Base-by-base conservation (phyloP, 805 yeast genomes). In the Monosporozyma servazzii region DNA sequence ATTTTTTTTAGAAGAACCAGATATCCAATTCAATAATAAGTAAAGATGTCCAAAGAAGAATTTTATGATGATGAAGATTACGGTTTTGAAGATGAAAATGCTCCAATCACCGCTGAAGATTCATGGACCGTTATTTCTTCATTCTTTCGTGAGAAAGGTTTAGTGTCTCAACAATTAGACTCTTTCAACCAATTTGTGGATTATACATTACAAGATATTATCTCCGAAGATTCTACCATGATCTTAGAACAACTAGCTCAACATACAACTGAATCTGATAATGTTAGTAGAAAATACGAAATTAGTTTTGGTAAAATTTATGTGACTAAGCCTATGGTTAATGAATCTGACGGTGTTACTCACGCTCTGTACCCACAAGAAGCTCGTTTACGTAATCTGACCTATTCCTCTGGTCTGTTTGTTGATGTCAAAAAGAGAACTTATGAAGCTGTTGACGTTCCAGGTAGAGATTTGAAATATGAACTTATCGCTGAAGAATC, bases 291-390 rank as follows among this genome's bases (percentile, higher is more conserved):
- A 72, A 81, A 97, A 58, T 95, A 89, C 64, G 97, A 91, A 71
- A 93, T 93, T 66, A 82, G 90, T n/a, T 93, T 93, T 71, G 99
- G 99, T 58, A 95, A 91, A 69, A 93, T 95, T 63, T 93, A 86
- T 71, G 82, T 93, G 59, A 89, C 98, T 25, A 86, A 90, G 63
- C 99, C 99, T 45, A 88, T 96, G 47, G 96, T 93, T 80, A 95
- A 98, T 20, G 99, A 93, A 74, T 96, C 98, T 17, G 99, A 93
- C 73, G 99, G 99, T 74, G 89, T 96, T n/a, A 91, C 98, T n/a
- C 91, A 89, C 64, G 95, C 96, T 13, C 82, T 93, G 83, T 87
- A 87, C 66, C 99, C 99, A 10, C 99, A 95, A 71, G 99, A 93
- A 70, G 98, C 99, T 7, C 80, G 99, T 62, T 77, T 93, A 57